Base-by-base conservation (phyloP, 805 yeast genomes). In the Zygoascus ofunaensis region DNA sequence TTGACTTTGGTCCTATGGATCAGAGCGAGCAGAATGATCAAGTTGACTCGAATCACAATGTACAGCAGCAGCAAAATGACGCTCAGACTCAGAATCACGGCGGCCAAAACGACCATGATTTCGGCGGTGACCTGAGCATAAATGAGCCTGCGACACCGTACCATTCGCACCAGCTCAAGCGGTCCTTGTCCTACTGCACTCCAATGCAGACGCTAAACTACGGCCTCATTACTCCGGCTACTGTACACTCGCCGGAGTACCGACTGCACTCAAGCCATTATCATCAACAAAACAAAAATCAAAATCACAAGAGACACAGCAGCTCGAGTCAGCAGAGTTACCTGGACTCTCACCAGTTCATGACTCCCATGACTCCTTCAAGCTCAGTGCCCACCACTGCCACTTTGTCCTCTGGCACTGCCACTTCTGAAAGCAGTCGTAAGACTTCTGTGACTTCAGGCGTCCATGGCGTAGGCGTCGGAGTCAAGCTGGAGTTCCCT, bases 401-500 rank as follows among this genome's bases (percentile, higher is more conserved):
- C 28, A n/a, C n/a, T n/a, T n/a, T n/a, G n/a, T 32, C 34, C 17
- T 23, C 41, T 17, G 40, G 10, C 30, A 26, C 7, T 8, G 12
- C 7, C 30, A 26, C 30, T 8, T 8, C 12, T 7, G 12, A 26
- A 26, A 26, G 12, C 12, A 7, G 12, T 12, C 12, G 7, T 7
- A 26, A 26, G 12, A 26, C 30, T 8, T 12, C 30, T 26, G 30
- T 12, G 10, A 26, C 7, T 8, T 24, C 5, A 15, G 36, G 32
- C 34, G 37, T 17, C n/a, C n/a, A n/a, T n/a, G n/a, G n/a, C n/a
- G n/a, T n/a, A n/a, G 42, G 39, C 34, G 42, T 41, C 12, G 48
- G 52, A 23, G 48, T 47, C 24, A 51, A 47, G 48, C 49, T 50
- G 45, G 54, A 50, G 41, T 50, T 50, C n/a, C 15, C 41, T n/a